Evolutionary conservation across 768 basidiomycete species (phyloP).

Genomic region (Termitomyces titanicus): DNA sequence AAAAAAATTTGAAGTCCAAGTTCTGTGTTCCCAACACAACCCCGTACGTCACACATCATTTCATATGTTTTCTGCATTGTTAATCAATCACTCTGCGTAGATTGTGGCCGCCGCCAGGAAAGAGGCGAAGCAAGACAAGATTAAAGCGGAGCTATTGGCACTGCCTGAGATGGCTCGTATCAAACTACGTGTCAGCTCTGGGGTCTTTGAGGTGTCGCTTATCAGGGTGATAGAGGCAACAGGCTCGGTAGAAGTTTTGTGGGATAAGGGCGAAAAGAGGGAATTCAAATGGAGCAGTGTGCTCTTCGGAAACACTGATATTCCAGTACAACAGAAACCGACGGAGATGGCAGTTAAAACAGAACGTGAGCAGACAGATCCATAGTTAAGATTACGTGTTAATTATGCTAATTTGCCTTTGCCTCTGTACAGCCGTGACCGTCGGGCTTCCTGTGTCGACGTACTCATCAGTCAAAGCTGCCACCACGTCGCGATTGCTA

Average conservation of each 20-base stretch:
- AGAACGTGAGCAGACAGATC: slow-evolving; percentile 43
- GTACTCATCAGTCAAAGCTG: slow-evolving; percentile 27
- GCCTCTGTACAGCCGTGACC: slow-evolving; percentile 16
- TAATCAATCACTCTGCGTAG: slow-evolving; percentile 32
- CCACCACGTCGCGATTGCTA: slow-evolving; percentile 13
- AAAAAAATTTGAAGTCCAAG: slow-evolving; percentile 69
- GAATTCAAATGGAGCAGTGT: slow-evolving; percentile 85
- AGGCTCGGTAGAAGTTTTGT: slow-evolving; percentile 73
- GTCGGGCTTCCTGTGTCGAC: slow-evolving; percentile 25
- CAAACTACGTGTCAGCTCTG: slow-evolving; percentile 80
- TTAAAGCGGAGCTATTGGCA: slow-evolving; percentile 65
- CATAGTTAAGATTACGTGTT: not conserved
- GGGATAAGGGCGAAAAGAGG: slow-evolving; percentile 69
- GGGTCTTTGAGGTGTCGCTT: slow-evolving; percentile 84
- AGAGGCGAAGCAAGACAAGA: slow-evolving; percentile 69
- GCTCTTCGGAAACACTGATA: slow-evolving; percentile 71
- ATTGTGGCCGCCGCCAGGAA: slow-evolving; percentile 72
- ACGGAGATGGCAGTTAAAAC: slow-evolving; percentile 46
- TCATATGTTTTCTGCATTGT: not conserved
- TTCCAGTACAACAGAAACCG: slow-evolving; percentile 70
- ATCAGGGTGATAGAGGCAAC: slow-evolving; percentile 66
- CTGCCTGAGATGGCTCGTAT: slow-evolving; percentile 71
- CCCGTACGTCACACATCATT: slow-evolving; percentile 56
- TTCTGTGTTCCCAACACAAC: slow-evolving; percentile 86
- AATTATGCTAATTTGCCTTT: not conserved